Evolutionary conservation across 768 basidiomycete genomes (phyloP).

Genomic region (Auriscalpium orientale): DNA sequence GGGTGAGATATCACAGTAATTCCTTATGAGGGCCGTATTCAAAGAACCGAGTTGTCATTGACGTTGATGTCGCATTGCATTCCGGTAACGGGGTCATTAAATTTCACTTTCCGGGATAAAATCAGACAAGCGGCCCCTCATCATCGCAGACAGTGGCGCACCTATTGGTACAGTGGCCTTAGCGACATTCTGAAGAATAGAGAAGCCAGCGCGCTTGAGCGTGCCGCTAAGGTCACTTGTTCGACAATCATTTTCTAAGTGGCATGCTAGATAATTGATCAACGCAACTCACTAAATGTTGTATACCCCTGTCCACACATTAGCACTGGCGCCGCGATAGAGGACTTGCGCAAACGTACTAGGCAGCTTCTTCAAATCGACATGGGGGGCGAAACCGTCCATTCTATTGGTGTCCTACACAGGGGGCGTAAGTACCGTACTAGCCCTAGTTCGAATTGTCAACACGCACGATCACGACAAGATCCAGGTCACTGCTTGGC

Average conservation of each 20-base stretch:
- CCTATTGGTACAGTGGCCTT: constrained; percentile 31
- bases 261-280: no score
- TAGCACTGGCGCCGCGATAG: neutral
- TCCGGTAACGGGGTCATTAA: constrained; percentile 33
- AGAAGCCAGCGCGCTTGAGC: constrained; percentile 27
- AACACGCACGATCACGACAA: constrained; percentile 40
- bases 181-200: constrained; percentile 16
- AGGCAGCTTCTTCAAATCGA: constrained; percentile 21
- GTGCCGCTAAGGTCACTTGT: constrained; percentile 24
- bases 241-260: no score
- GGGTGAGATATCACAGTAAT: constrained; percentile 42
- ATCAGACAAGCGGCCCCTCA: constrained; percentile 1
- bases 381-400: constrained; percentile 23
- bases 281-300: constrained; percentile 19
- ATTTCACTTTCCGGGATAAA: constrained; percentile 36
- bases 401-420: constrained; percentile 26
- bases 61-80: constrained; percentile 50
- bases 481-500: constrained; percentile 40
- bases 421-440: neutral
- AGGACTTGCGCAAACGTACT: constrained; percentile 16
- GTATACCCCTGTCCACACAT: constrained; percentile 22
- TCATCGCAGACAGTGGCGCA: constrained; percentile 6
- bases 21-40: constrained; percentile 43
- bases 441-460: neutral
- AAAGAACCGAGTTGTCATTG: constrained; percentile 49